Evolutionary conservation across 1,284 basidiomycete genomes (phyloP).

Genomic region (Moesziomyces globuligerus): DNA sequence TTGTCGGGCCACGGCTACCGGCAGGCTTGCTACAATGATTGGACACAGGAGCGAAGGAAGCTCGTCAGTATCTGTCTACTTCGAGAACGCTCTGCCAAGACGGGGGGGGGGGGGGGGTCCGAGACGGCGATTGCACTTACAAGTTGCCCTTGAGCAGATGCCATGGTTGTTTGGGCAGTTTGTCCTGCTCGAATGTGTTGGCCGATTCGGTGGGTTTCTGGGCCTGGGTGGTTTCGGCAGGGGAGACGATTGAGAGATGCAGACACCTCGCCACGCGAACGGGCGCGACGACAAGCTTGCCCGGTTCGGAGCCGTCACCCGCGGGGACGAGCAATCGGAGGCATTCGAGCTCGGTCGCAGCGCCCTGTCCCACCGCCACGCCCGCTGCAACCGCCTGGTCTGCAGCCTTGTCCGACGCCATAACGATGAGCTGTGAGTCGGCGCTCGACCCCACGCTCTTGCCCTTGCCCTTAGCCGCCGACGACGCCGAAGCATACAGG

Average conservation of each 20-base stretch:
- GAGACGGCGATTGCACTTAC: no score
- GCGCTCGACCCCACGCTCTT: constrained; percentile 20
- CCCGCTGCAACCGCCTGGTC: constrained; percentile 20
- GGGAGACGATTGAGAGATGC: constrained; percentile 37
- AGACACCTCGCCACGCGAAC: constrained; percentile 29
- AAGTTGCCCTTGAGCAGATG: constrained; percentile 48
- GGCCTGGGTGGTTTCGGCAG: constrained; percentile 23
- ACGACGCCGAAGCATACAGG: constrained; percentile 25
- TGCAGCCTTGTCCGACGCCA: constrained; percentile 34
- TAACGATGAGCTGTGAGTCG: constrained; percentile 53
- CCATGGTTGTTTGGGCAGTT: constrained; percentile 54
- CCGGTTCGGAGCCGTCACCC: constrained; percentile 14
- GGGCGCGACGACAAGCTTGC: constrained; percentile 32
- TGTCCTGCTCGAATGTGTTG: constrained; percentile 26
- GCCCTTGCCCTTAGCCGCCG: constrained; percentile 21
- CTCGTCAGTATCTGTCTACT: no score
- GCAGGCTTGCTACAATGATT: constrained; percentile 5
- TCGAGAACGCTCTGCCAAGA: no score
- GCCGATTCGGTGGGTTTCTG: constrained; percentile 14
- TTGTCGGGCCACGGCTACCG: constrained; percentile 9
- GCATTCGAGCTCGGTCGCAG: constrained; percentile 44
- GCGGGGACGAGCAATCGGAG: constrained; percentile 44
- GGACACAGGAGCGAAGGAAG: no score
- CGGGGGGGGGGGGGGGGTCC: no score
- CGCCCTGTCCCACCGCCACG: constrained; percentile 25